Percentiles rank a stretch among this genome's conserved stretches.
phyloP scores from a whole-genome alignment of 805 yeast genomes.

The Metschnikowia anglica region DNA sequence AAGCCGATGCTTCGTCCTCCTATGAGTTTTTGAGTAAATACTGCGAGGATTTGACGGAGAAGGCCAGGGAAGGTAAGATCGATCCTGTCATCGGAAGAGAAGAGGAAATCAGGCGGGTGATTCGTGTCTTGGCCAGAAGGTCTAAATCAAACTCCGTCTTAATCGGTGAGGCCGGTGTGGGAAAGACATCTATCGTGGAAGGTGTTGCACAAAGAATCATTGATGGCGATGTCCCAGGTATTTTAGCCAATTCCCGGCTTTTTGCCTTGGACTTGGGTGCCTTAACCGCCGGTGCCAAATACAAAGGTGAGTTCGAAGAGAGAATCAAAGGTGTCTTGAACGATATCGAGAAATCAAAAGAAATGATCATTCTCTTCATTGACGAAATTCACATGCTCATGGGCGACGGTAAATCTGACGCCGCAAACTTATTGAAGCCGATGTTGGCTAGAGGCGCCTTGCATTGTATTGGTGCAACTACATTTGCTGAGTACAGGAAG shows the following conservation, averaged over 20 bases:
- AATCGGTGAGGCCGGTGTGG: slow-evolving; percentile 99
- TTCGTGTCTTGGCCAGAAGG: slow-evolving; percentile 93
- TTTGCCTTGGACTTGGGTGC: slow-evolving; percentile 94
- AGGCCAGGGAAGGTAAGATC: slow-evolving; percentile 89
- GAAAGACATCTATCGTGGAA: slow-evolving; percentile 96
- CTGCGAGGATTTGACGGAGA: slow-evolving; percentile 90
- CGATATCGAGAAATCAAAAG: slow-evolving; percentile 86
- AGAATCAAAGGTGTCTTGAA: slow-evolving; percentile 94
- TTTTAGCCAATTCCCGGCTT: slow-evolving; percentile 74
- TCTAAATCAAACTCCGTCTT: slow-evolving; percentile 95
- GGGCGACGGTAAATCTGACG: slow-evolving; percentile 99
- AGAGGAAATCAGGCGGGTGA: slow-evolving; percentile 94
- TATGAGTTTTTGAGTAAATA: slow-evolving; percentile 85
- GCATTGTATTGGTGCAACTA: slow-evolving; percentile 98
- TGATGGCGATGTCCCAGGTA: slow-evolving; percentile 92
- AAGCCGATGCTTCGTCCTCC: slow-evolving; percentile 85
- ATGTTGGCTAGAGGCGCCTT: slow-evolving; percentile 94
- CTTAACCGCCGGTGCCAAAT: slow-evolving; percentile 96
- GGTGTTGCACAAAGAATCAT: slow-evolving; percentile 98
- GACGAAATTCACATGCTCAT: slow-evolving; percentile 99
- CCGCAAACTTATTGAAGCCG: slow-evolving; percentile 94
- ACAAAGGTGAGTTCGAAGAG: slow-evolving; percentile 98
- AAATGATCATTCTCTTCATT: slow-evolving; percentile 84
- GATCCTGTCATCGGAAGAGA: slow-evolving; percentile 99
- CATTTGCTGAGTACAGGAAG: slow-evolving; percentile 90